Percentiles rank a stretch among this genome's conserved stretches.
phyloP scores from a whole-genome alignment of 768 basidiomycete genomes.

The Mycena leptocephala region DNA sequence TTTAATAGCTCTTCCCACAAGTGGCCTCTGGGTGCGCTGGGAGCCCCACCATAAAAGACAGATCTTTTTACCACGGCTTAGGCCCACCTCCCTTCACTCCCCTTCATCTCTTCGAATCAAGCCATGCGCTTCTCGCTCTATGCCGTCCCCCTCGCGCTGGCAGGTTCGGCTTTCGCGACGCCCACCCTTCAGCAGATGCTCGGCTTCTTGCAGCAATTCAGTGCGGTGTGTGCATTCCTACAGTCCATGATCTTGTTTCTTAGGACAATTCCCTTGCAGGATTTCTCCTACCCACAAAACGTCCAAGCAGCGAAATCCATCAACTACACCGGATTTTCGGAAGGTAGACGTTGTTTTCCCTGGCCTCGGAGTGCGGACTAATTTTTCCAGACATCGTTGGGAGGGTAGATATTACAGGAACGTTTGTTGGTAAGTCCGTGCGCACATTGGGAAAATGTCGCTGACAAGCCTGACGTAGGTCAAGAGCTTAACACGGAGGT shows the following conservation, averaged over 20 bases:
- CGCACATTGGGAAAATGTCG: neutral
- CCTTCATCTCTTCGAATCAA: no score
- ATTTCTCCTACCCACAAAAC: slow-evolving; percentile 10
- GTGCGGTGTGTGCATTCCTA: neutral
- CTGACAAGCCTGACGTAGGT: neutral
- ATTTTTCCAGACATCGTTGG: slow-evolving; percentile 2
- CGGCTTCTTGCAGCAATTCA: neutral
- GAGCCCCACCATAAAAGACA: no score
- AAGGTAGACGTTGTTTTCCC: neutral
- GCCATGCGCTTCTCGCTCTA: neutral
- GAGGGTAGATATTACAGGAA: slow-evolving; percentile 5
- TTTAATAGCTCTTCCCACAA: no score
- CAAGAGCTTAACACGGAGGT: slow-evolving; percentile 14
- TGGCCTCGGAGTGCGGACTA: neutral
- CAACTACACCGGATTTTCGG: slow-evolving; percentile 10
- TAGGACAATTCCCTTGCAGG: neutral
- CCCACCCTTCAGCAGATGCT: slow-evolving; percentile 12
- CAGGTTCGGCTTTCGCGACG: neutral
- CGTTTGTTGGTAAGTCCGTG: neutral
- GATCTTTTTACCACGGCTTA: no score
- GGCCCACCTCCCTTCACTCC: no score
- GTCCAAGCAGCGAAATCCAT: slow-evolving; percentile 1
- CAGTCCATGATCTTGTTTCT: neutral
- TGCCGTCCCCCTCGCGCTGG: neutral
- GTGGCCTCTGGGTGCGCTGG: no score